phyloP scores from a whole-genome alignment of 2,329 filamentous ascomycete genomes.

The Hirsutella minnesotensis region DNA sequence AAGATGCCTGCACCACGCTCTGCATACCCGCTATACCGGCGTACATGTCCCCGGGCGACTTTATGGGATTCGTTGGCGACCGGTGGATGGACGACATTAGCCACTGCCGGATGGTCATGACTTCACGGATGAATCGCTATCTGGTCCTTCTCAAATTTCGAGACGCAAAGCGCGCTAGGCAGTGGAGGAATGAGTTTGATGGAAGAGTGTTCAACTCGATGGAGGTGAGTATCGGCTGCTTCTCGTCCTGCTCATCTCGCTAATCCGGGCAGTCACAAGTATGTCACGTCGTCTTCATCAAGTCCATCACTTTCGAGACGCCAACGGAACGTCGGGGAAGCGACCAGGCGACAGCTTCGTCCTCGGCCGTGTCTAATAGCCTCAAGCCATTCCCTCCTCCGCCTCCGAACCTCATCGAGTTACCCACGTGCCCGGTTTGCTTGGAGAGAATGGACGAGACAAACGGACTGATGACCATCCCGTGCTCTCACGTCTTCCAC shows the following conservation, averaged over 20 bases:
- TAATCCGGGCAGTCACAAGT: conserved; percentile 55
- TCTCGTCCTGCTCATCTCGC: neutral
- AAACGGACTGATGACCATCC: conserved; percentile 85
- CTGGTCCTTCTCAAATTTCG: conserved; percentile 94
- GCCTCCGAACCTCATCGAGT: conserved; percentile 75
- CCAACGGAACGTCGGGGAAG: conserved; percentile 33
- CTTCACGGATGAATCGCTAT: conserved; percentile 78
- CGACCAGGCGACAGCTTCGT: conserved; percentile 45
- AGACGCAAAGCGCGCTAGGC: conserved; percentile 57
- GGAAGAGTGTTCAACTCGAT: conserved; percentile 87
- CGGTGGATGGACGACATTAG: conserved; percentile 76
- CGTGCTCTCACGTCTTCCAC: conserved; percentile 96
- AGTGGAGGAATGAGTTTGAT: conserved; percentile 81
- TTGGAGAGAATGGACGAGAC: conserved; percentile 98
- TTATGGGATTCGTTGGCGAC: conserved; percentile 84
- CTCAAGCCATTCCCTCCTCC: conserved; percentile 50
- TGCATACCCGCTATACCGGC: conserved; percentile 92
- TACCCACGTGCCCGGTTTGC: conserved; percentile 93
- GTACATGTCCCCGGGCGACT: conserved; percentile 83
- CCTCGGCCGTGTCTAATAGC: conserved; percentile 27
- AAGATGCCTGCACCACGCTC: conserved; percentile 70
- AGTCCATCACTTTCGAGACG: conserved; percentile 74
- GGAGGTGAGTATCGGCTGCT: conserved; percentile 48
- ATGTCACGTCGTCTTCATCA: conserved; percentile 90
- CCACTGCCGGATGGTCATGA: conserved; percentile 91